These are phyloP conservation scores for Aureobasidium zeae DNA, from an alignment of 2,329 filamentous ascomycete species.

Conservation along the genomic window DNA sequence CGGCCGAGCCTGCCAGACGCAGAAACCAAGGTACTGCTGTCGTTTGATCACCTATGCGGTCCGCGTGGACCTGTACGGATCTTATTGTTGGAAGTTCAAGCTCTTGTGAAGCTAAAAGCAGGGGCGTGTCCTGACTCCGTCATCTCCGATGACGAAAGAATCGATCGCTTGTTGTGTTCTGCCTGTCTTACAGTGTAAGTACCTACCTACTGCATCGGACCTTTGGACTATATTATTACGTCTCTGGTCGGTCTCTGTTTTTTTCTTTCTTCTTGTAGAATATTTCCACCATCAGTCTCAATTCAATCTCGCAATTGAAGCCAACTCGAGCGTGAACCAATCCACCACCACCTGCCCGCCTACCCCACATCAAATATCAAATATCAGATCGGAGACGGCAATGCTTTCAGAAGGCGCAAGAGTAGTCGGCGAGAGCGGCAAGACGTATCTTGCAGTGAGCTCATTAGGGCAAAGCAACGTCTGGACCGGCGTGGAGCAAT, in stretches of 20 bases:
- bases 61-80: too few species aligned
- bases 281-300: neutral
- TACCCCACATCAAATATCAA: neutral
- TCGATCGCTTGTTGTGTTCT: constrained; percentile 7
- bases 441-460: constrained; percentile 24
- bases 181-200: neutral
- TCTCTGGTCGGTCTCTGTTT: constrained; percentile 1
- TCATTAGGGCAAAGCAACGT: constrained; percentile 25
- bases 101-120: too few species aligned
- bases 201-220: constrained; percentile 5
- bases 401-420: constrained; percentile 21
- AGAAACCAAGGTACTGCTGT: too few species aligned
- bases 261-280: neutral
- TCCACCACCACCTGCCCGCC: too few species aligned
- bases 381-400: too few species aligned
- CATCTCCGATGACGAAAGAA: constrained; percentile 8
- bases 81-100: too few species aligned
- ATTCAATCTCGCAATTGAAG: neutral
- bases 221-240: too few species aligned
- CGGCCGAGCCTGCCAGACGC: too few species aligned
- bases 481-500: constrained; percentile 21
- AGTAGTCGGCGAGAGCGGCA: constrained; percentile 21
- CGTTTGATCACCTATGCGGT: too few species aligned
- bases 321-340: too few species aligned
- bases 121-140: too few species aligned